Evolutionary conservation across 805 yeast species (phyloP).

Genomic region (Yamadazyma endophytica): DNA sequence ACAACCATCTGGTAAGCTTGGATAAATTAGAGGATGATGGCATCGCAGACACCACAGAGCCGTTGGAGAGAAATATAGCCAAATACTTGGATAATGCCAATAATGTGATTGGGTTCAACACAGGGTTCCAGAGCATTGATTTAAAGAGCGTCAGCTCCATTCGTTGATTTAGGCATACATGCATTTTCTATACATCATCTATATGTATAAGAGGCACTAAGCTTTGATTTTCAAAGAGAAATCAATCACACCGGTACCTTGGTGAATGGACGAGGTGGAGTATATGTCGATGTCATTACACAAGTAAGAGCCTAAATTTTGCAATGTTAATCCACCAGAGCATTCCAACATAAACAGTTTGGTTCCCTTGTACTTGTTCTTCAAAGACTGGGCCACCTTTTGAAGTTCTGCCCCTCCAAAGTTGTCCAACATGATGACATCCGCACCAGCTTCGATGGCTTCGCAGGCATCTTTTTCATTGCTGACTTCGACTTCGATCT

Average conservation of each 20-base stretch:
- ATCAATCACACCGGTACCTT: conserved; percentile 81
- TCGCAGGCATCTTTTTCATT: conserved; percentile 82
- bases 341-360: conserved; percentile 74
- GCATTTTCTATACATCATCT: conserved; percentile 1
- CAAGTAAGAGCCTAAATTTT: conserved; percentile 61
- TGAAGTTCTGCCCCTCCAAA: conserved; percentile 65
- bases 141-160: conserved; percentile 36
- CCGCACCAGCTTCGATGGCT: conserved; percentile 94
- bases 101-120: conserved; percentile 38
- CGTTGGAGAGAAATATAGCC: conserved; percentile 18
- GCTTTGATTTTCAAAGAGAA: conserved; percentile 68
- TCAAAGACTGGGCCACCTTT: conserved; percentile 60
- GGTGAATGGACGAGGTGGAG: conserved; percentile 88
- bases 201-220: conserved; percentile 1
- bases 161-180: conserved; percentile 10
- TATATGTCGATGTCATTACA: conserved; percentile 83
- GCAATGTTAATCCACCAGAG: conserved; percentile 80
- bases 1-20: conserved; percentile 12
- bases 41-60: conserved; percentile 12
- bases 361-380: conserved; percentile 47
- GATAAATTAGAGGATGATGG: conserved; percentile 10
- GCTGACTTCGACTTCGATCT: conserved; percentile 91
- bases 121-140: conserved; percentile 38
- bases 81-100: conserved; percentile 29
- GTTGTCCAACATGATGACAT: conserved; percentile 91